Conservation (phyloP, 176 grass and related monocot genomes). For the Lolium perenne region DNA sequence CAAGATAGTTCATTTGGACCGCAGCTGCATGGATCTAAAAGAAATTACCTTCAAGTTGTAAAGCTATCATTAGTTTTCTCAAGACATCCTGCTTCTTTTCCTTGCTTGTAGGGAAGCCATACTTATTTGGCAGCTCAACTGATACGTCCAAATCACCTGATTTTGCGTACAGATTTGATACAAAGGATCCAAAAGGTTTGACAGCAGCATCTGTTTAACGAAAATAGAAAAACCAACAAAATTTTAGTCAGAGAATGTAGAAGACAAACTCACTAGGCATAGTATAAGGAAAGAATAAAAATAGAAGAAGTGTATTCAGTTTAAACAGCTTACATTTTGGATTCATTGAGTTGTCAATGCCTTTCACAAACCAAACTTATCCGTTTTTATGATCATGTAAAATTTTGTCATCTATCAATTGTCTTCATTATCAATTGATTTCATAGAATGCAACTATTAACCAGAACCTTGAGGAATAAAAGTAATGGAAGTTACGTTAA, state of each 20-base stretch:
- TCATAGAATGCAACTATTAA: neutral
- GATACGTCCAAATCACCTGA: slow-evolving; percentile 95
- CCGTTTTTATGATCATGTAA: neutral
- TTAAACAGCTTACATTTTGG: neutral
- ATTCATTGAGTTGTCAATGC: neutral
- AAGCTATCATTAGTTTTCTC: slow-evolving; percentile 53
- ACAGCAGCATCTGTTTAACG: slow-evolving; percentile 57
- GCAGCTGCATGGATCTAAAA: slow-evolving; percentile 9
- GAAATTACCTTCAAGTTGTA: slow-evolving; percentile 60
- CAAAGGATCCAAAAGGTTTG: slow-evolving; percentile 88
- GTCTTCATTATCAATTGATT: neutral
- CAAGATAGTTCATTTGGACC: neutral
- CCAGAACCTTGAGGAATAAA: neutral
- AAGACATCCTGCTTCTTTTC: slow-evolving; percentile 64
- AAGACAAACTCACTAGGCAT: neutral
- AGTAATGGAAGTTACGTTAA: neutral
- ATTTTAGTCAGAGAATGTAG: neutral
- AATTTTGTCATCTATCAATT: neutral
- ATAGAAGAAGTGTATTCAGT: neutral
- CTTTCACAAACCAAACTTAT: neutral
- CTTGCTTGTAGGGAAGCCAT: slow-evolving; percentile 29
- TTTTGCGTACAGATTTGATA: slow-evolving; percentile 84
- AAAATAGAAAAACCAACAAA: slow-evolving; percentile 42
- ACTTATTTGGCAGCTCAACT: slow-evolving; percentile 43
- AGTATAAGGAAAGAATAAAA: neutral